phyloP scores from a whole-genome alignment of 805 yeast genomes.

The Cyberlindnera petersonii region DNA sequence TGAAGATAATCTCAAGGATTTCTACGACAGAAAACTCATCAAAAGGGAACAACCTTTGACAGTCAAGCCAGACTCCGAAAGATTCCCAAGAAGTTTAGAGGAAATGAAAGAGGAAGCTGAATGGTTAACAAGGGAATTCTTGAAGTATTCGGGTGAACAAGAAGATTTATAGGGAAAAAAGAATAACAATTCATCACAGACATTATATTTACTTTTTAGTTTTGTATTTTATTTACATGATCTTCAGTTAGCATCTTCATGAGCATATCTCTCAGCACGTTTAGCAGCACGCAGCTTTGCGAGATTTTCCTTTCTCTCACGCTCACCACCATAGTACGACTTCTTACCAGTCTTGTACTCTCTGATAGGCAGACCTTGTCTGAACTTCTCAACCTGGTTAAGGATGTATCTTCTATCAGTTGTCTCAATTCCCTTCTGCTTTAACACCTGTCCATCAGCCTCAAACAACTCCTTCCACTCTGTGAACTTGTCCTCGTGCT shows the following conservation, averaged over 20 bases:
- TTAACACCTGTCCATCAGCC: conserved; percentile 52
- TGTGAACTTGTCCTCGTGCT: conserved; percentile 66
- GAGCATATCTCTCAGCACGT: conserved; percentile 28
- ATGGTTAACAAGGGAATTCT: conserved; percentile 42
- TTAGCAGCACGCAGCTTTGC: conserved; percentile 54
- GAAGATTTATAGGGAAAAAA: background rate
- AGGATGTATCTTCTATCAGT: conserved; percentile 69
- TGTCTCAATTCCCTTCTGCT: conserved; percentile 72
- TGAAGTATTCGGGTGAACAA: conserved; percentile 3
- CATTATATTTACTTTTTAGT: conserved; percentile 8
- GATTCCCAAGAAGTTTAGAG: conserved; percentile 54
- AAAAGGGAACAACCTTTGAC: conserved; percentile 27
- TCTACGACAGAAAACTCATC: conserved; percentile 29
- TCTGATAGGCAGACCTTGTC: conserved; percentile 49
- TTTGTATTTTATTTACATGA: background rate
- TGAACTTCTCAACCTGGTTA: conserved; percentile 65
- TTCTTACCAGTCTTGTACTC: conserved; percentile 68
- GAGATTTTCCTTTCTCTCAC: conserved; percentile 61
- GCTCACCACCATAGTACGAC: conserved; percentile 78
- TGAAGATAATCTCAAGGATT: conserved; percentile 29
- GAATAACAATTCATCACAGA: conserved; percentile 7
- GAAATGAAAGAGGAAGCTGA: conserved; percentile 72
- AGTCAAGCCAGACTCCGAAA: conserved; percentile 45
- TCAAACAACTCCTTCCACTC: conserved; percentile 64
- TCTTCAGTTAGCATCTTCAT: conserved; percentile 24